These are phyloP conservation scores for Tylopilus sp. DNA, from an alignment of 1,284 basidiomycete species.

Conservation along the genomic window DNA sequence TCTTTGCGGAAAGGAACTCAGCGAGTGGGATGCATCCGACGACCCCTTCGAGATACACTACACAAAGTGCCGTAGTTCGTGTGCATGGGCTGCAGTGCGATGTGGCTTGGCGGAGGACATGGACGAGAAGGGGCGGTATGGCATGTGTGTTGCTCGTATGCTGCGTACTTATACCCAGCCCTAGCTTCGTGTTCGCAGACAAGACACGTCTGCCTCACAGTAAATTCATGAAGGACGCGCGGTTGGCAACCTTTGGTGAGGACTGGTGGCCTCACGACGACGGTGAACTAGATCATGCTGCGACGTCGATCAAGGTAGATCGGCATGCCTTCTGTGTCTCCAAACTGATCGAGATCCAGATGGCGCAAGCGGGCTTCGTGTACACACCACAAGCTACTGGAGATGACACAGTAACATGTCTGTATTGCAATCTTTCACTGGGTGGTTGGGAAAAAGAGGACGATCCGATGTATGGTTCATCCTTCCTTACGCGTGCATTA, in stretches of 20 bases:
- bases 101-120: conserved; percentile 72
- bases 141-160: conserved; percentile 8
- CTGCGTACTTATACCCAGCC: conserved; percentile 6
- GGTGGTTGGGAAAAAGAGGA: conserved; percentile 86
- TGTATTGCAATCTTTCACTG: conserved; percentile 80
- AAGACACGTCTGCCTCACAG: conserved; percentile 72
- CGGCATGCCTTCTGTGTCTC: not conserved
- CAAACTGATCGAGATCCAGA: conserved; percentile 54
- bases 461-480: conserved; percentile 73
- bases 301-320: conserved; percentile 75
- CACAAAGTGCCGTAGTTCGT: conserved; percentile 68
- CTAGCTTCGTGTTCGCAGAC: conserved; percentile 67
- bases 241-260: conserved; percentile 75
- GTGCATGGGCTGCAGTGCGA: conserved; percentile 82
- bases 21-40: conserved; percentile 83
- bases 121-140: conserved; percentile 67
- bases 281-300: conserved; percentile 66
- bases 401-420: conserved; percentile 82
- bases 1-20: conserved; percentile 79
- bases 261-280: conserved; percentile 80
- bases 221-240: conserved; percentile 73
- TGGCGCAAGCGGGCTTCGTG: conserved; percentile 87
- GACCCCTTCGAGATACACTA: conserved; percentile 86
- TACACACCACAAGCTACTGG: conserved; percentile 71
- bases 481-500: not conserved